Evolutionary conservation across 768 basidiomycete species (phyloP), one percentile per base, ranked within the genome.

Genomic region (Rubroboletus satanas): DNA sequence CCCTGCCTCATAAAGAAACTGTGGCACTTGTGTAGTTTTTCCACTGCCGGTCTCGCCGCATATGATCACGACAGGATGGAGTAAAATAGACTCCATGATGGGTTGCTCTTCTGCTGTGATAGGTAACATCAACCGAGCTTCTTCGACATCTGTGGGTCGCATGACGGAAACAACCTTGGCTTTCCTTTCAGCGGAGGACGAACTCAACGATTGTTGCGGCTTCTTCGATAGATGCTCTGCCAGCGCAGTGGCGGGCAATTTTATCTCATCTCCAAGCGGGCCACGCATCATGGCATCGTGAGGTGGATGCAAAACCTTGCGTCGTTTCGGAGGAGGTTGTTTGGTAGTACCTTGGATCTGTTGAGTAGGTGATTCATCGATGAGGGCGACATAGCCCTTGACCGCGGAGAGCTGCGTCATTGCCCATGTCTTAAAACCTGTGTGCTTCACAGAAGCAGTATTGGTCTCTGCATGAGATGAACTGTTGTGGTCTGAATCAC

Each of bases 1-100:
- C 0, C 97, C 97, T 21, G 90, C 92, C 70, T 99, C 97, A 57
- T 88, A 98, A n/a, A 99, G 77, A 73, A 98, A 98, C 69, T 98
- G 97, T 11, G 97, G 97, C 7, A 98, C 85, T 70, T 98, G 97
- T 0, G 97, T 99, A 1, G 97, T 98, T 75, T 98, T 99, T 44
- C 97, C 97, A 66, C 92, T 95, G 46, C 97, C 97, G 15, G 97
- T 99, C 77, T 99, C 96, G 70, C 97, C 87, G 57, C 85, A 88
- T 58, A 73, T 62, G 36, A 71, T 54, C 29, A 93, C 87, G 7
- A 96, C 89, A 0, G 88, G 83, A 68, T 98, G 85, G 35, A 97
- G 75, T 51, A 92, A 71, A 43, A 99, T 83, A 5, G 93, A 83
- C 65, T 96, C 94, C 85, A 98, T 88, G 51, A 99, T 93, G 2